phyloP scores from a whole-genome alignment of 768 basidiomycete species.

The Tricholoma saponaceum region DNA sequence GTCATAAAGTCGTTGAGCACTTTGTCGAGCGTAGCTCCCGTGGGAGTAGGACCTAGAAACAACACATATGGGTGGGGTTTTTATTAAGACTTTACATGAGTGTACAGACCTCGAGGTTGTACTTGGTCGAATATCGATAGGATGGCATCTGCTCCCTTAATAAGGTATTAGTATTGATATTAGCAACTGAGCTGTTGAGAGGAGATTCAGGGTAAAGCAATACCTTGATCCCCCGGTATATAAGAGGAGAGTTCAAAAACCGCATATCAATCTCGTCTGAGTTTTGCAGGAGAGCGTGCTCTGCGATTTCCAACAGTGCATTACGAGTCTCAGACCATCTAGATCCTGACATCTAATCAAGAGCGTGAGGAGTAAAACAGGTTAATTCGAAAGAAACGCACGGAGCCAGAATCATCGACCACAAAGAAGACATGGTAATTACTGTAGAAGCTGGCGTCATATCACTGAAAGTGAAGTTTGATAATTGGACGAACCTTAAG shows the following conservation, averaged over 20 bases:
- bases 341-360: constrained; percentile 14
- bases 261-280: constrained; percentile 20
- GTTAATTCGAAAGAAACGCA: constrained; percentile 6
- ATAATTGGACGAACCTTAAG: background rate
- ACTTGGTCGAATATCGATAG: constrained; percentile 17
- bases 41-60: constrained; percentile 24
- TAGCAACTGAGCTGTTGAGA: background rate
- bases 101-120: constrained; percentile 7
- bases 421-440: constrained; percentile 24
- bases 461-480: background rate
- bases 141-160: constrained; percentile 17
- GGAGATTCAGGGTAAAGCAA: background rate
- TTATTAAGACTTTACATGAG: background rate
- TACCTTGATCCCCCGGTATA: constrained; percentile 11
- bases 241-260: constrained; percentile 21
- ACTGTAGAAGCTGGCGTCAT: constrained; percentile 8
- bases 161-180: background rate
- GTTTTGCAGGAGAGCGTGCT: constrained; percentile 23
- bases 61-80: background rate
- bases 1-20: constrained; percentile 19
- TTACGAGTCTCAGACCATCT: constrained; percentile 23
- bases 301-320: constrained; percentile 25
- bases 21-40: constrained; percentile 20
- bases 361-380: background rate
- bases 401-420: constrained; percentile 28